phyloP scores from a whole-genome alignment of 2,329 filamentous ascomycete species.

The Alternaria gansuensis region DNA sequence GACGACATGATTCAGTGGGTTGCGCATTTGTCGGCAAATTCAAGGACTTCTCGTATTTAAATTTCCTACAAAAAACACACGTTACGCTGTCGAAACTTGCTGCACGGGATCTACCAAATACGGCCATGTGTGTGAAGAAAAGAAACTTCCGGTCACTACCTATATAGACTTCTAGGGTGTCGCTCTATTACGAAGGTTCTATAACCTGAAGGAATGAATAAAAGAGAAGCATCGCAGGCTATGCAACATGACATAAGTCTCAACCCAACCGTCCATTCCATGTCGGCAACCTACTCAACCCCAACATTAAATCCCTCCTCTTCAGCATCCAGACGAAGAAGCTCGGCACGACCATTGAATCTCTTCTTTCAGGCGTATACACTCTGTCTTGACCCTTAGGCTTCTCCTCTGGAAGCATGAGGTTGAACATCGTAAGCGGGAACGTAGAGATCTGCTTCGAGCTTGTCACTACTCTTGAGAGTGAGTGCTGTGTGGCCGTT shows the following conservation, averaged over 20 bases:
- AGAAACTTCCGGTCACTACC: neutral
- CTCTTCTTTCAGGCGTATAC: constrained; percentile 34
- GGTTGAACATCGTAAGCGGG: constrained; percentile 59
- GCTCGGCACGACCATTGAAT: constrained; percentile 46
- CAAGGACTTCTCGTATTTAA: no score
- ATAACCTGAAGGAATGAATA: neutral
- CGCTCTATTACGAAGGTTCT: neutral
- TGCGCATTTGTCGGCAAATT: no score
- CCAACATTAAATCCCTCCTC: constrained; percentile 53
- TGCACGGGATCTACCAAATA: neutral
- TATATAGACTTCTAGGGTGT: neutral
- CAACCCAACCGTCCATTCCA: constrained; percentile 23
- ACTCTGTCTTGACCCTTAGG: constrained; percentile 40
- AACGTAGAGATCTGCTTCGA: constrained; percentile 63
- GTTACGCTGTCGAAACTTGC: neutral
- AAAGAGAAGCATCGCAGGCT: neutral
- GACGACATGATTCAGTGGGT: no score
- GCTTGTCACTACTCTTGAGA: constrained; percentile 55
- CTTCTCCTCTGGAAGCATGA: constrained; percentile 27
- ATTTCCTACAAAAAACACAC: neutral
- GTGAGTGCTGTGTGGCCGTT: constrained; percentile 54
- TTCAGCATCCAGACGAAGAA: constrained; percentile 54
- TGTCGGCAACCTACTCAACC: constrained; percentile 26
- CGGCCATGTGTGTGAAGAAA: neutral
- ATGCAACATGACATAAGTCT: neutral